Evolutionary conservation across 23 red algal species (phyloP).

Genomic region (Gracilaria gracilis): DNA sequence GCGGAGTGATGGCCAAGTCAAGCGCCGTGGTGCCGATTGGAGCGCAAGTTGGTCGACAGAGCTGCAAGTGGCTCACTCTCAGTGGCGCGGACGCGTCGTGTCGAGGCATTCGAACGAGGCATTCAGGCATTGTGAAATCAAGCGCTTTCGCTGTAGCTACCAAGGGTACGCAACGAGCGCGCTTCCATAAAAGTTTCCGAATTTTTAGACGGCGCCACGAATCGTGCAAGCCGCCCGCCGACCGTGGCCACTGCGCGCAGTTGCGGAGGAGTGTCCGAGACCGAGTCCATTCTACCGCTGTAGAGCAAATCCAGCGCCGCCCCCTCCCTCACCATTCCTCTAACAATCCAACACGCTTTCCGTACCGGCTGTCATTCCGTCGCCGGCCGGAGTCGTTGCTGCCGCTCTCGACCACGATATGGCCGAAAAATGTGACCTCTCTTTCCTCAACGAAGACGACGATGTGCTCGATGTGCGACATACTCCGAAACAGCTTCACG

Average conservation of each 20-base stretch:
- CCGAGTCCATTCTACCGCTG: neutral
- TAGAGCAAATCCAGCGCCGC: neutral
- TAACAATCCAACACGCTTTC: neutral
- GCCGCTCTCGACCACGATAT: slow-evolving; percentile 25
- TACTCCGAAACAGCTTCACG: slow-evolving; percentile 25
- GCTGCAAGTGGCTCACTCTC: neutral
- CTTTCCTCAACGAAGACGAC: slow-evolving; percentile 91
- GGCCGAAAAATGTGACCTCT: slow-evolving; percentile 80
- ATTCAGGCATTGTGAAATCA: no score
- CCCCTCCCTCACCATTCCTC: neutral
- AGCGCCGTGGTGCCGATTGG: no score
- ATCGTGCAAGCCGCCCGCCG: slow-evolving; percentile 34
- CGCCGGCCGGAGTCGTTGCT: neutral
- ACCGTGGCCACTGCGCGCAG: slow-evolving; percentile 5
- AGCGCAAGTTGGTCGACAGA: no score
- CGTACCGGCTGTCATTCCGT: slow-evolving; percentile 22
- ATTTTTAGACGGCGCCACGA: slow-evolving; percentile 10
- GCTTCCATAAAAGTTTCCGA: slow-evolving; percentile 12
- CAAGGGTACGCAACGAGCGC: neutral
- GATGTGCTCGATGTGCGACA: slow-evolving; percentile 52
- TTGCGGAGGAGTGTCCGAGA: neutral
- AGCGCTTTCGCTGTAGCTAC: neutral
- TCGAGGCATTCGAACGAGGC: no score
- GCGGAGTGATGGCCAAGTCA: no score
- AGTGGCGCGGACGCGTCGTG: no score